A percentile compares a stretch with the other conserved stretches of the same genome.
phyloP scores from a whole-genome alignment of 202 grass and related monocot genomes.

The Schoenoplectus triqueter region DNA sequence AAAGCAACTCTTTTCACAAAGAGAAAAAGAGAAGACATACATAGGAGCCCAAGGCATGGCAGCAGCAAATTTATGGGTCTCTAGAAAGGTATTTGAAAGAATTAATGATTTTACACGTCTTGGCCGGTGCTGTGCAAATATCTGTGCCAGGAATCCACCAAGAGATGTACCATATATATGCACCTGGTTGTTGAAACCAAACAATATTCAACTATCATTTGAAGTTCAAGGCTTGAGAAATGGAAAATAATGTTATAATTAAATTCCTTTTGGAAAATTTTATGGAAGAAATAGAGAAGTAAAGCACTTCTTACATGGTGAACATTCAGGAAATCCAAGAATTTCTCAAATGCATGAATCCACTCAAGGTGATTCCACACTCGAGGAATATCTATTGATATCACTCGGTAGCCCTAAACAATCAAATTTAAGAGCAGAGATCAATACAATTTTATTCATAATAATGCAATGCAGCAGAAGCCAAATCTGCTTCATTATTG shows the following conservation, averaged over 20 bases:
- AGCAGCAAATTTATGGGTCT: slow-evolving; percentile 89
- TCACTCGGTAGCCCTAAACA: slow-evolving; percentile 81
- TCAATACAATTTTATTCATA: not conserved
- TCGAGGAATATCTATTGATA: slow-evolving; percentile 88
- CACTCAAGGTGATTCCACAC: slow-evolving; percentile 94
- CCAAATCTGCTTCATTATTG: not conserved
- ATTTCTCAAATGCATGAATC: slow-evolving; percentile 96
- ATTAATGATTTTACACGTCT: slow-evolving; percentile 93
- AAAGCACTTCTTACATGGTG: slow-evolving; percentile 72
- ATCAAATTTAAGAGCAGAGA: not conserved
- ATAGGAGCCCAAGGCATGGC: slow-evolving; percentile 95
- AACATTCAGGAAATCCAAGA: slow-evolving; percentile 84
- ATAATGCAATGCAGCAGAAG: not conserved
- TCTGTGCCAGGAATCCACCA: slow-evolving; percentile 92
- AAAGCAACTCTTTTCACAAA: not conserved
- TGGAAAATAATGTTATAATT: slow-evolving; percentile 8
- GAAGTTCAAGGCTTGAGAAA: not conserved
- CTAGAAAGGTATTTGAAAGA: slow-evolving; percentile 92
- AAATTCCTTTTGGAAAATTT: slow-evolving; percentile 27
- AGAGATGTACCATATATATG: slow-evolving; percentile 99
- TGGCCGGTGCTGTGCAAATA: slow-evolving; percentile 91
- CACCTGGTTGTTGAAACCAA: slow-evolving; percentile 50
- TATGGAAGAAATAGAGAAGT: not conserved
- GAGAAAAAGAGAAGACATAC: slow-evolving; percentile 58
- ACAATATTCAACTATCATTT: slow-evolving; percentile 10